A percentile compares a stretch with the other conserved stretches of the same genome.
These are phyloP conservation scores for Neurospora sp. DNA, from an alignment of 495 filamentous ascomycete species.

Conservation along the genomic window DNA sequence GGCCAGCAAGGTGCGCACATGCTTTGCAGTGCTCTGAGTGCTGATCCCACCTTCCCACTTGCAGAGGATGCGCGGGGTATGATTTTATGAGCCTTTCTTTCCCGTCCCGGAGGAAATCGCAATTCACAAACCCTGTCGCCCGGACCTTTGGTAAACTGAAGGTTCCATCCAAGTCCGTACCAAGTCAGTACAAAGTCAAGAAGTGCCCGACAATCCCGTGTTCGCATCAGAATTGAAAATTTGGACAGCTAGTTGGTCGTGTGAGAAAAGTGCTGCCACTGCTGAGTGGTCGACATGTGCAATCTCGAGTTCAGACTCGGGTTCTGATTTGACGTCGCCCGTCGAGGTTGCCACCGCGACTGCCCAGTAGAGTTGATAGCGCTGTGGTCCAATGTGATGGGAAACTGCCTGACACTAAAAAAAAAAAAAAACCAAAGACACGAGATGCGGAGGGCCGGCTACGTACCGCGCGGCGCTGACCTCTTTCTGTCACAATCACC, in stretches of 20 bases:
- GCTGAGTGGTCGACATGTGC: not conserved
- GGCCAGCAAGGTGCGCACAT: not conserved
- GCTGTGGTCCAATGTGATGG: not conserved
- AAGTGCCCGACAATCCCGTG: not conserved
- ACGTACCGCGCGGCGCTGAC: not conserved
- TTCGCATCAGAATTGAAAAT: not conserved
- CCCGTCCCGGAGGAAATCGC: not conserved
- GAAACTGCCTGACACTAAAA: not conserved
- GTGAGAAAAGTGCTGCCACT: not conserved
- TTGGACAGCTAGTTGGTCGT: not conserved
- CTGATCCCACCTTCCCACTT: not conserved
- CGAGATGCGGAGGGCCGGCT: not conserved
- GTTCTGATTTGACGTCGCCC: not conserved
- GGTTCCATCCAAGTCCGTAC: not conserved
- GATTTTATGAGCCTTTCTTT: not conserved
- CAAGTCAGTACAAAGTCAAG: not conserved
- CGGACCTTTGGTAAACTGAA: not conserved
- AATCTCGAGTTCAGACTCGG: not conserved
- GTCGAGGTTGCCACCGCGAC: not conserved
- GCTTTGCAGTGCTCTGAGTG: not conserved
- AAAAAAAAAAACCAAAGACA: not conserved
- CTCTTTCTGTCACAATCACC: not conserved
- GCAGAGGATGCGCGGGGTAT: not conserved
- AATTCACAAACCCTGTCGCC: not conserved
- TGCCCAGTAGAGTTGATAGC: not conserved